These are phyloP conservation scores for Colletotrichum tanaceti DNA, from an alignment of 2,329 filamentous ascomycete species.

Conservation along the genomic window DNA sequence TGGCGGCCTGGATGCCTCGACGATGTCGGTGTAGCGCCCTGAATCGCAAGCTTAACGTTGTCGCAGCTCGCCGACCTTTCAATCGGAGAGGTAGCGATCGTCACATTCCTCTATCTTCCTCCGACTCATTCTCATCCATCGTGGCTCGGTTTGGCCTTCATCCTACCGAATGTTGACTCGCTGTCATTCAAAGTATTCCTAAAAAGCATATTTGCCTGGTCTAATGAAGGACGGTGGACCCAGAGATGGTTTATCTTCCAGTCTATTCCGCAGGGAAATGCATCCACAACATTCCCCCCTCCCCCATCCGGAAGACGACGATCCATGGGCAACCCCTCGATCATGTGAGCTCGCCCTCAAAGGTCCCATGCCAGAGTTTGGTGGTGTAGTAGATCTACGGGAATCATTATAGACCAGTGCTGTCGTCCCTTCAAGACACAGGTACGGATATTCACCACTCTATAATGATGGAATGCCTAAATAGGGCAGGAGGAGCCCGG, in stretches of 20 bases:
- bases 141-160: not conserved
- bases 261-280: not conserved
- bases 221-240: no score
- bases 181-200: not conserved
- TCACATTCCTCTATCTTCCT: constrained; percentile 14
- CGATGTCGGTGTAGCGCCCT: constrained; percentile 14
- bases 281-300: not conserved
- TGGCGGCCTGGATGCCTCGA: constrained; percentile 11
- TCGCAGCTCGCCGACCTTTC: no score
- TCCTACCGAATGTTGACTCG: not conserved
- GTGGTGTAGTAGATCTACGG: constrained; percentile 24
- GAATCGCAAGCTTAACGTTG: constrained; percentile 10
- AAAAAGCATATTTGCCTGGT: not conserved
- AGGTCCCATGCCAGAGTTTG: not conserved
- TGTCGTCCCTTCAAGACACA: constrained; percentile 5
- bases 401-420: not conserved
- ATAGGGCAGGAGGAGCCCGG: constrained; percentile 6
- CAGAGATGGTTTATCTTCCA: not conserved
- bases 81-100: constrained; percentile 30
- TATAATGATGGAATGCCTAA: constrained; percentile 14
- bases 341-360: constrained; percentile 4
- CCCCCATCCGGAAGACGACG: not conserved
- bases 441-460: constrained; percentile 17
- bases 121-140: constrained; percentile 4
- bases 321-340: constrained; percentile 16